phyloP scores from a whole-genome alignment of 2,329 filamentous ascomycete genomes.

The Cladophialophora exuberans region DNA sequence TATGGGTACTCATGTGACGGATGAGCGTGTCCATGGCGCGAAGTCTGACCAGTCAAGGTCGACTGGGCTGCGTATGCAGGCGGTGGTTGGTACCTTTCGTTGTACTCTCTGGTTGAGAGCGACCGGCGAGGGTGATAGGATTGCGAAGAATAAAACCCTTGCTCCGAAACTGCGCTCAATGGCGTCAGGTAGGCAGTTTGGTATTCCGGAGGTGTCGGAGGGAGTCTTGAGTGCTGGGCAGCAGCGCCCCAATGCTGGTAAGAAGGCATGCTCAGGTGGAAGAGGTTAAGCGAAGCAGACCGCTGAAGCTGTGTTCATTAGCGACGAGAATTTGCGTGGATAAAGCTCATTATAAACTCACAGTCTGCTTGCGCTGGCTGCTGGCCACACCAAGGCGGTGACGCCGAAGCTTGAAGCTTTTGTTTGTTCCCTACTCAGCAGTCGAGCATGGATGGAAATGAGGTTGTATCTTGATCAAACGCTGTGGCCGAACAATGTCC shows the following conservation, averaged over 20 bases:
- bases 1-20: slow-evolving; percentile 27
- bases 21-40: slow-evolving; percentile 21
- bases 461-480: neutral
- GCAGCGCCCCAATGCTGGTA: slow-evolving; percentile 32
- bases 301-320: slow-evolving; percentile 21
- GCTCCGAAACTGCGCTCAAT: slow-evolving; percentile 32
- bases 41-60: slow-evolving; percentile 14
- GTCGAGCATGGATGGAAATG: slow-evolving; percentile 23
- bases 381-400: slow-evolving; percentile 29
- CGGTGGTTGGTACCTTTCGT: slow-evolving; percentile 49
- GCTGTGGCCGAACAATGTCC: neutral
- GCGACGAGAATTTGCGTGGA: neutral
- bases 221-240: slow-evolving; percentile 31
- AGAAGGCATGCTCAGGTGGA: slow-evolving; percentile 30
- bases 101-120: slow-evolving; percentile 49
- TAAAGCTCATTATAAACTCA: slow-evolving; percentile 15
- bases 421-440: slow-evolving; percentile 17
- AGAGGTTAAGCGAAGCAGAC: slow-evolving; percentile 27
- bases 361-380: slow-evolving; percentile 25
- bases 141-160: slow-evolving; percentile 41
- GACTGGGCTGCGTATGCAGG: slow-evolving; percentile 40
- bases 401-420: slow-evolving; percentile 27
- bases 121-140: slow-evolving; percentile 46
- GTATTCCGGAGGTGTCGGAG: slow-evolving; percentile 35
- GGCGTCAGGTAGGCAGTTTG: slow-evolving; percentile 31